Conservation (phyloP, 495 filamentous ascomycete species). For the Xylaria cubensis region DNA sequence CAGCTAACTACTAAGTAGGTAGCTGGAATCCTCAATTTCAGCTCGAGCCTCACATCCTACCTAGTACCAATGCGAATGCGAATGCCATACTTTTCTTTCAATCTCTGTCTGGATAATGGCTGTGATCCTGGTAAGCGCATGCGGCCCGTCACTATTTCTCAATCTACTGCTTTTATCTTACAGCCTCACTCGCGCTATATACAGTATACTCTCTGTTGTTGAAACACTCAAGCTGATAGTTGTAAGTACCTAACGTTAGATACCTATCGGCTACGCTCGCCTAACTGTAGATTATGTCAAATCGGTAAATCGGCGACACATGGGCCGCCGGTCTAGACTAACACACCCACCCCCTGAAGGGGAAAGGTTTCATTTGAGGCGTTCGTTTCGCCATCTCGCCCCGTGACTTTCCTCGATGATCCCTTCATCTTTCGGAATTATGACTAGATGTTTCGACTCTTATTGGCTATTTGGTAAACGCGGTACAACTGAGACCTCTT, state of each 20-base stretch:
- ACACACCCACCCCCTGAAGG: no score
- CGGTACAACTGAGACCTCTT: background rate
- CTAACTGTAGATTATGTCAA: background rate
- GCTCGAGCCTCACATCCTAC: slow-evolving; percentile 15
- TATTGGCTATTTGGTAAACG: background rate
- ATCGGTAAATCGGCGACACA: slow-evolving; percentile 4
- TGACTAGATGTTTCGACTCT: background rate
- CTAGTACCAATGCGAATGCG: no score
- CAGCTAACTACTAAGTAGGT: background rate
- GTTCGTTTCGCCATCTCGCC: background rate
- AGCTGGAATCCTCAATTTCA: background rate
- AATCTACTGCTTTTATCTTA: no score
- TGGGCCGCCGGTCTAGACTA: background rate
- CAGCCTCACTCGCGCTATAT: no score
- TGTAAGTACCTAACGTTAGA: no score
- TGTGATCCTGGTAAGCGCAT: no score
- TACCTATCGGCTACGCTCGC: background rate
- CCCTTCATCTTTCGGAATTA: background rate
- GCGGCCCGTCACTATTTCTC: no score
- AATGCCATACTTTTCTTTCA: no score
- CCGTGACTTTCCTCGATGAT: background rate
- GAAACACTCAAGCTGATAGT: background rate
- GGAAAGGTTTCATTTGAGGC: slow-evolving; percentile 11
- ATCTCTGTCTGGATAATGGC: no score
- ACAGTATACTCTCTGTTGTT: no score